Evolutionary conservation across 139 green algal species (phyloP).

Genomic region (Micractinium conductrix): DNA sequence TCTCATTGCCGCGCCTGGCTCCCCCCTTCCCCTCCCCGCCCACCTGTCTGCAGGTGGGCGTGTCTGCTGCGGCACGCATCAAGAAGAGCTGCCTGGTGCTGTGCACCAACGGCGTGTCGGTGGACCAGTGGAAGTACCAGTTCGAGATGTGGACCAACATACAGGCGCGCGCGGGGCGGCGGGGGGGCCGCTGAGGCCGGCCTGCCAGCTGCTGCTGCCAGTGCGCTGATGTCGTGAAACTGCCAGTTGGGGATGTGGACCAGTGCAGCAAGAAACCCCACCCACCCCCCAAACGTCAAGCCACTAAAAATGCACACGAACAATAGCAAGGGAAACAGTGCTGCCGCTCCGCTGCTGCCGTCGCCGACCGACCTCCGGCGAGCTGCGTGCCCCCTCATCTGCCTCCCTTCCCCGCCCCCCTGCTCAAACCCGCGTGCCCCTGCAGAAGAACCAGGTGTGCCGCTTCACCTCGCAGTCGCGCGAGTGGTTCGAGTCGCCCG

Average conservation of each 20-base stretch:
- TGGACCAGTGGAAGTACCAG: slow-evolving; percentile 98
- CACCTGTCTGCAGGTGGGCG: slow-evolving; percentile 53
- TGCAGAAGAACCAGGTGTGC: slow-evolving; percentile 79
- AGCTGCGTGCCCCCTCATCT: slow-evolving; percentile 36
- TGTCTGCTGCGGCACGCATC: slow-evolving; percentile 88
- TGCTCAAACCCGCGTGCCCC: neutral
- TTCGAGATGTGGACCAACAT: slow-evolving; percentile 96
- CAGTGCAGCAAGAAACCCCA: too few relatives aligned
- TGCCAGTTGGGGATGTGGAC: too few relatives aligned
- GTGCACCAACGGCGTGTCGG: slow-evolving; percentile 83
- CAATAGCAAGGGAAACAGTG: too few relatives aligned
- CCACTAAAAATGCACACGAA: too few relatives aligned
- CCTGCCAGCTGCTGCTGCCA: too few relatives aligned
- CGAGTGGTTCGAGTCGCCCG: slow-evolving; percentile 68
- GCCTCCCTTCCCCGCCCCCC: neutral
- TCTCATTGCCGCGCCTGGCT: neutral
- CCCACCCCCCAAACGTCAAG: neutral
- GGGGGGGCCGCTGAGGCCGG: too few relatives aligned
- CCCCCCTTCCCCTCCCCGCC: neutral
- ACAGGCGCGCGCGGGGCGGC: neutral
- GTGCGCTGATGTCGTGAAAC: too few relatives aligned
- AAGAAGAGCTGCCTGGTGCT: slow-evolving; percentile 90
- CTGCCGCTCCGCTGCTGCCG: neutral
- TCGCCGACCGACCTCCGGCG: neutral
- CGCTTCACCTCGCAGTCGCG: slow-evolving; percentile 92